Evolutionary conservation across 768 basidiomycete genomes (phyloP).

Genomic region (Leucosporidium scottii): DNA sequence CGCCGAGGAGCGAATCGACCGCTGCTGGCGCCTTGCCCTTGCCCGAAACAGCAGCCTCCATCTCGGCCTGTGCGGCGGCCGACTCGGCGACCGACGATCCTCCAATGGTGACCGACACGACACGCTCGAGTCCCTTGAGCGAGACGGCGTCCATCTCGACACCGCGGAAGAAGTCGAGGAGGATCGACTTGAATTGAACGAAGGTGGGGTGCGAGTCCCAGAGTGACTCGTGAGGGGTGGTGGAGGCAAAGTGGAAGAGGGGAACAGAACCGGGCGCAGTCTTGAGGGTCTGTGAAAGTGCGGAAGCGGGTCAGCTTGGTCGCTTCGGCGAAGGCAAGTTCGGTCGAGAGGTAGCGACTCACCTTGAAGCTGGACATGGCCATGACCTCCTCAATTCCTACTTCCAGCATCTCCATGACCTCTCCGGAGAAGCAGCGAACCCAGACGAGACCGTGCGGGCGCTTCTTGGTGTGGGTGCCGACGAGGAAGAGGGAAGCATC

Average conservation of each 20-base stretch:
- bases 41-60: slow-evolving; percentile 12
- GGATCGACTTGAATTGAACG: slow-evolving; percentile 80
- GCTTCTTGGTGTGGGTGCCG: slow-evolving; percentile 88
- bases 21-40: slow-evolving; percentile 17
- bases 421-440: slow-evolving; percentile 76
- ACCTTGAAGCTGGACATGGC: slow-evolving; percentile 81
- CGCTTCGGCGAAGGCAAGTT: neutral
- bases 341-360: slow-evolving; percentile 36
- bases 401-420: slow-evolving; percentile 89
- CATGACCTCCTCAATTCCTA: slow-evolving; percentile 74
- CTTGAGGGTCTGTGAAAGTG: slow-evolving; percentile 65
- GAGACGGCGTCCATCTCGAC: slow-evolving; percentile 76
- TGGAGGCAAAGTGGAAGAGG: slow-evolving; percentile 76
- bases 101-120: slow-evolving; percentile 71
- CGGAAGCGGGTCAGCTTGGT: neutral
- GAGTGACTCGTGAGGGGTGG: slow-evolving; percentile 56
- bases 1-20: slow-evolving; percentile 23
- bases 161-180: slow-evolving; percentile 80
- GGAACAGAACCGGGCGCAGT: slow-evolving; percentile 83
- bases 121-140: slow-evolving; percentile 74
- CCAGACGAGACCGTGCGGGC: slow-evolving; percentile 78
- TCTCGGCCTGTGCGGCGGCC: slow-evolving; percentile 7
- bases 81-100: slow-evolving; percentile 52
- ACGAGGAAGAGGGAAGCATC: slow-evolving; percentile 86
- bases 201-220: slow-evolving; percentile 93